These are phyloP conservation scores for Talaromyces atroroseus DNA, from an alignment of 2,329 filamentous ascomycete species.

Conservation along the genomic window DNA sequence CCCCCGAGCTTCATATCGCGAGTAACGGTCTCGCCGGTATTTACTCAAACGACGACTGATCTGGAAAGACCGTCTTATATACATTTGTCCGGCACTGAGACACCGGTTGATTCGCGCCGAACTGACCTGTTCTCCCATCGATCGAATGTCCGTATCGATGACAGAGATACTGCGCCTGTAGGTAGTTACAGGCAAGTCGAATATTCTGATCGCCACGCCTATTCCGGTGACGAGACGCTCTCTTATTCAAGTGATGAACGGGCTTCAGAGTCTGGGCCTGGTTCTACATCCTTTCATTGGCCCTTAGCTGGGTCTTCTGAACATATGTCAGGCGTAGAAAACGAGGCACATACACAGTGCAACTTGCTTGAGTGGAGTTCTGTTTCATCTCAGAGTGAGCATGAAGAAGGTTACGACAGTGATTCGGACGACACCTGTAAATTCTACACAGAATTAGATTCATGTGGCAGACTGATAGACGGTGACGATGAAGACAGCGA, in stretches of 20 bases:
- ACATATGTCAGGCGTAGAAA: slow-evolving; percentile 16
- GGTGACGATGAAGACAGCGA: slow-evolving; percentile 20
- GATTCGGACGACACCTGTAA: slow-evolving; percentile 29
- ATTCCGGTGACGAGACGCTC: neutral
- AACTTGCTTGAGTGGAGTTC: slow-evolving; percentile 18
- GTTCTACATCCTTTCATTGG: neutral
- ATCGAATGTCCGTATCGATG: neutral
- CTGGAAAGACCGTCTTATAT: neutral
- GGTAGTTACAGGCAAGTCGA: neutral
- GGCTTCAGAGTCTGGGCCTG: neutral
- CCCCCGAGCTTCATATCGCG: slow-evolving; percentile 1
- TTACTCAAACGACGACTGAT: neutral
- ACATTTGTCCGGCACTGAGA: neutral
- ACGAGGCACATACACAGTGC: slow-evolving; percentile 23
- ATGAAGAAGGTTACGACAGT: slow-evolving; percentile 18
- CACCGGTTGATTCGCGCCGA: neutral
- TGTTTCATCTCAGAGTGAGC: slow-evolving; percentile 13
- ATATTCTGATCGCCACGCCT: neutral
- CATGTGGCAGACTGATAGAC: slow-evolving; percentile 7
- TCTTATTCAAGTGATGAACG: neutral
- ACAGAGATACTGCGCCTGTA: neutral
- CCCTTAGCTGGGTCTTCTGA: neutral
- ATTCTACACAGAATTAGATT: slow-evolving; percentile 25
- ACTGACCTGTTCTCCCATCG: neutral
- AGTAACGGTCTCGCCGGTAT: slow-evolving; percentile 1